Evolutionary conservation across 345 rosid species (phyloP).

Genomic region (Dovyalis caffra): DNA sequence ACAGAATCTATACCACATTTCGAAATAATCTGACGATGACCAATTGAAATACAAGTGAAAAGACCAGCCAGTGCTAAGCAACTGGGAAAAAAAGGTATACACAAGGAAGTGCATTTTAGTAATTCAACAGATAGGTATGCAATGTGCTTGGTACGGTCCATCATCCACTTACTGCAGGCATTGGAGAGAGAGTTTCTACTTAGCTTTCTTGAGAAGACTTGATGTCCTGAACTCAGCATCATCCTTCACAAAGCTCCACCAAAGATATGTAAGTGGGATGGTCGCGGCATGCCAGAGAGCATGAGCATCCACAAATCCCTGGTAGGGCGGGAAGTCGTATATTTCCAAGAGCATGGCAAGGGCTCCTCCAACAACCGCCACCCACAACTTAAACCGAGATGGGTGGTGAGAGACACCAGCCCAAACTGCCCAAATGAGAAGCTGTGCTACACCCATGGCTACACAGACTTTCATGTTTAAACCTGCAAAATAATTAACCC

Average conservation of each 20-base stretch:
- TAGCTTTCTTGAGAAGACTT: slow-evolving; percentile 26
- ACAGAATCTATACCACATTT: background rate
- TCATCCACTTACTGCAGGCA: background rate
- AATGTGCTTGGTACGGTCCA: background rate
- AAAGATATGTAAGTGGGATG: slow-evolving; percentile 69
- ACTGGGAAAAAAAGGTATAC: slow-evolving; percentile 6
- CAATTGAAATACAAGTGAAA: background rate
- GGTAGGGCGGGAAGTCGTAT: slow-evolving; percentile 73
- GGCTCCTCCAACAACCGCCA: slow-evolving; percentile 45
- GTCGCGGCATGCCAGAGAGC: slow-evolving; percentile 68
- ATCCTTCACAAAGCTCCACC: slow-evolving; percentile 89
- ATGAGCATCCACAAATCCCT: slow-evolving; percentile 70
- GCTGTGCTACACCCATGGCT: slow-evolving; percentile 60
- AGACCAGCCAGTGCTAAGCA: background rate
- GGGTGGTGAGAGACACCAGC: slow-evolving; percentile 67
- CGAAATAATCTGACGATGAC: background rate
- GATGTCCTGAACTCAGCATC: slow-evolving; percentile 73
- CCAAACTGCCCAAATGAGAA: slow-evolving; percentile 83
- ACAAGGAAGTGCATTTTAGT: background rate
- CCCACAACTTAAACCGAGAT: slow-evolving; percentile 76
- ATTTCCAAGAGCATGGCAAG: slow-evolving; percentile 56
- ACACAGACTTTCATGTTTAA: slow-evolving; percentile 71
- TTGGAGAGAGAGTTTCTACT: background rate
- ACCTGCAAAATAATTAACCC: slow-evolving; percentile 40
- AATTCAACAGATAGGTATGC: background rate